Percentiles rank a stretch among this genome's conserved stretches.
Conservation (phyloP, 2,329 filamentous ascomycete species). For the Penicillium sumatraense region DNA sequence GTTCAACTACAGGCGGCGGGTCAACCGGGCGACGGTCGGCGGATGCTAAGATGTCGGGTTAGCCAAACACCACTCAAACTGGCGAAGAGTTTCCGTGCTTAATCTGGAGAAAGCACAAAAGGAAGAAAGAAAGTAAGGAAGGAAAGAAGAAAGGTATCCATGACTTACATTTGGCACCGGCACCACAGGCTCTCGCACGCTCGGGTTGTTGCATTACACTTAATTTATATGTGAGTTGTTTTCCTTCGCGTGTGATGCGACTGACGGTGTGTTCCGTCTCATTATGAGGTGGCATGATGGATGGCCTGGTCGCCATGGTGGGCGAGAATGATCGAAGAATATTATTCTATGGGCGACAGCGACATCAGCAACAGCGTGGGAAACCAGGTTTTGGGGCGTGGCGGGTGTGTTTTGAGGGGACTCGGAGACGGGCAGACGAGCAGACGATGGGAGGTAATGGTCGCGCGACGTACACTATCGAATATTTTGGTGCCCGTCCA, state of each 20-base stretch:
- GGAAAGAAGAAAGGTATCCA: too few species aligned
- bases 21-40: slow-evolving; percentile 92
- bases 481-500: background rate
- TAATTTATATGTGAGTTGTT: slow-evolving; percentile 78
- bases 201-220: slow-evolving; percentile 92
- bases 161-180: slow-evolving; percentile 85
- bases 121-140: background rate
- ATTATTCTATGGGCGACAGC: slow-evolving; percentile 15
- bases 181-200: slow-evolving; percentile 91
- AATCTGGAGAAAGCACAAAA: background rate
- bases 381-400: background rate
- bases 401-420: too few species aligned
- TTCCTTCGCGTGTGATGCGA: slow-evolving; percentile 73
- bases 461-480: slow-evolving; percentile 11
- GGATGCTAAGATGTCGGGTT: slow-evolving; percentile 60
- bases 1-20: slow-evolving; percentile 90
- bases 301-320: slow-evolving; percentile 49
- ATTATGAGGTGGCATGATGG: slow-evolving; percentile 50
- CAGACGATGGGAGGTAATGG: background rate
- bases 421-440: too few species aligned
- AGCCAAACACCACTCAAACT: slow-evolving; percentile 2
- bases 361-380: slow-evolving; percentile 11
- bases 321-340: background rate
- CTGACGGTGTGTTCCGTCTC: slow-evolving; percentile 59
- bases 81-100: background rate